Evolutionary conservation across 441 rosid species (phyloP).

Genomic region (Gossypium aridum): DNA sequence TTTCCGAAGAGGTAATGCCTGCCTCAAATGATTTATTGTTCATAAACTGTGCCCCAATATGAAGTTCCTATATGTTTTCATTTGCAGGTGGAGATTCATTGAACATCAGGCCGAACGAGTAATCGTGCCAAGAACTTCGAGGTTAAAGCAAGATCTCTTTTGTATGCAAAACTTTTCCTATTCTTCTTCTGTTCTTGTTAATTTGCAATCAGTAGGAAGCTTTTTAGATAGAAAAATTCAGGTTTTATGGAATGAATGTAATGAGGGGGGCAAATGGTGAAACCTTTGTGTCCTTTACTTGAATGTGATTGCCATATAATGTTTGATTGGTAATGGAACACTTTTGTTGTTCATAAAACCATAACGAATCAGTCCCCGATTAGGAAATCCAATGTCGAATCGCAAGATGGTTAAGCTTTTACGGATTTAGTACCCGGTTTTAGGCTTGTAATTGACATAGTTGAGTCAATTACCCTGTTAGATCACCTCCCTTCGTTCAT

Average conservation of each 20-base stretch:
- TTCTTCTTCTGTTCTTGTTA: slow-evolving; percentile 2
- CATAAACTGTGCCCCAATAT: no score
- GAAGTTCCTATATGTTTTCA: slow-evolving; percentile 2
- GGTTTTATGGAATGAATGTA: slow-evolving; percentile 15
- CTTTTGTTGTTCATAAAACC: slow-evolving; percentile 5
- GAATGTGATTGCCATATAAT: slow-evolving; percentile 11
- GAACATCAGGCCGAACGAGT: slow-evolving; percentile 17
- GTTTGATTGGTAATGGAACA: slow-evolving; percentile 11
- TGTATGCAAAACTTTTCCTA: neutral
- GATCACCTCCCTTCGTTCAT: no score
- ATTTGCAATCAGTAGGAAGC: slow-evolving; percentile 20
- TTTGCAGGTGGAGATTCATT: slow-evolving; percentile 30
- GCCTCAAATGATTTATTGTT: no score
- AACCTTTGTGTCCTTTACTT: slow-evolving; percentile 12
- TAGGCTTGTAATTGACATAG: no score
- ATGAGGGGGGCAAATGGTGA: neutral
- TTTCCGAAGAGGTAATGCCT: neutral
- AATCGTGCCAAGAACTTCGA: slow-evolving; percentile 12
- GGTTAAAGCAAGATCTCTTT: slow-evolving; percentile 17
- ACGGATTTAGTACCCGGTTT: no score
- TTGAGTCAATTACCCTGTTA: no score
- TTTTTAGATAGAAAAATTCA: slow-evolving; percentile 28
- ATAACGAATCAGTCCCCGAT: neutral
- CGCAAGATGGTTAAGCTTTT: no score
- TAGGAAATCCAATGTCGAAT: neutral